These are phyloP conservation scores for Entomortierella chlamydospora DNA, from an alignment of 192 early-diverging fungal genomes.

Conservation along the genomic window DNA sequence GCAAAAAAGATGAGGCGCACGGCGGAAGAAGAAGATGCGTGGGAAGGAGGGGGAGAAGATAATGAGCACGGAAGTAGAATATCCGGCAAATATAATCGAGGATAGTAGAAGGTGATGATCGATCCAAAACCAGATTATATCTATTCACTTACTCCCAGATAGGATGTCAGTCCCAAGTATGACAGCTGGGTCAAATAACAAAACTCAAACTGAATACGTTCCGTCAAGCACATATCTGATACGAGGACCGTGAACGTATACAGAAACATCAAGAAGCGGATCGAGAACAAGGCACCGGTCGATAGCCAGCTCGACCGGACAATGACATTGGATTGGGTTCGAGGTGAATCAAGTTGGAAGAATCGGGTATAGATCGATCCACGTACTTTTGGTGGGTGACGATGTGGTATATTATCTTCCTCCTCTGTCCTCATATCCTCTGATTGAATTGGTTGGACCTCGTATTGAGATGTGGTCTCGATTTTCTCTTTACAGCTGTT, in stretches of 20 bases:
- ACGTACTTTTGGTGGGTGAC: constrained; percentile 15
- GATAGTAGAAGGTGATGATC: background rate
- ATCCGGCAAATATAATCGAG: constrained; percentile 5
- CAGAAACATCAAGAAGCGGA: constrained; percentile 17
- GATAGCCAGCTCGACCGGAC: constrained; percentile 31
- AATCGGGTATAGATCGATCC: constrained; percentile 33
- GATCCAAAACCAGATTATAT: background rate
- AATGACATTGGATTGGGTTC: constrained; percentile 15
- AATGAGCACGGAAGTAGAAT: background rate
- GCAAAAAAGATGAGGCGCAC: background rate
- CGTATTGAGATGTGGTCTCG: too few species aligned
- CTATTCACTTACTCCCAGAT: constrained; percentile 41
- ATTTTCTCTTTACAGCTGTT: too few species aligned
- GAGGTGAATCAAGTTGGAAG: constrained; percentile 20
- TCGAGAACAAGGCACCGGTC: constrained; percentile 11
- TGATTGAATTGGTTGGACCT: too few species aligned
- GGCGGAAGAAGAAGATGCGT: background rate
- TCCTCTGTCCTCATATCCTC: background rate
- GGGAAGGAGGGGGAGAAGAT: background rate
- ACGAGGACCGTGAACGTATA: constrained; percentile 23
- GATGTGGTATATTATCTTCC: background rate
- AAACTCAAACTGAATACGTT: constrained; percentile 30
- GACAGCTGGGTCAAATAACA: constrained; percentile 52
- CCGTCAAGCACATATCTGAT: constrained; percentile 27
- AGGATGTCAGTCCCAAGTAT: constrained; percentile 38